Evolutionary conservation across 352 stramenopile species (phyloP).

Genomic region (Phytophthora pini): DNA sequence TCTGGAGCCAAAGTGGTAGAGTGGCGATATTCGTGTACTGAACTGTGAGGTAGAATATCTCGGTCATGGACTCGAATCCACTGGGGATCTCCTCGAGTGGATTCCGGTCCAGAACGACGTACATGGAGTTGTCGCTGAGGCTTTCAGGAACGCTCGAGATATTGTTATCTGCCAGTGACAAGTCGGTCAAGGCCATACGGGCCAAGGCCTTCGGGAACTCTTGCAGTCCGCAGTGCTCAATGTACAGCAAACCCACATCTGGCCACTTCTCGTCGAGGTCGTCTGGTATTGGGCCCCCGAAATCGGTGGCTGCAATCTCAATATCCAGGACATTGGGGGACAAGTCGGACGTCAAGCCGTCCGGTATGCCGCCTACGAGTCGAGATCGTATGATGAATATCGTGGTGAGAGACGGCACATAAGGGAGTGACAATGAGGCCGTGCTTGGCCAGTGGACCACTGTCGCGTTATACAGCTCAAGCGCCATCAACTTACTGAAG

Average conservation of each 20-base stretch:
- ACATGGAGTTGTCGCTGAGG: conserved; percentile 33
- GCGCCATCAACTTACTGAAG: conserved; percentile 40
- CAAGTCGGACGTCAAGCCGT: conserved; percentile 43
- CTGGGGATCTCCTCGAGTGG: conserved; percentile 23
- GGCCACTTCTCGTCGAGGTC: conserved; percentile 43
- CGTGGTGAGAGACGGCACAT: conserved; percentile 34
- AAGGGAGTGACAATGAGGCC: conserved; percentile 32
- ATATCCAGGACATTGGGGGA: conserved; percentile 41
- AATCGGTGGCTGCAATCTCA: conserved; percentile 36
- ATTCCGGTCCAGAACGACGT: conserved; percentile 50
- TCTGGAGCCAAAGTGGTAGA: conserved; percentile 26
- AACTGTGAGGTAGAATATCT: conserved; percentile 20
- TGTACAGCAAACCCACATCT: conserved; percentile 39
- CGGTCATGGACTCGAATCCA: conserved; percentile 5
- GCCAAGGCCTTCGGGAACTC: conserved; percentile 29
- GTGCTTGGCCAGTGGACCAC: conserved; percentile 36
- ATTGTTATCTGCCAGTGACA: conserved; percentile 51
- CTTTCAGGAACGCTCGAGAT: conserved; percentile 40
- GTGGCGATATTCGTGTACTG: conserved; percentile 22
- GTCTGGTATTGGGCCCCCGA: conserved; percentile 25
- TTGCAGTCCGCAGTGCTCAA: conserved; percentile 47
- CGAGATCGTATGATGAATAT: conserved; percentile 42
- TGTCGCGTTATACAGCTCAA: conserved; percentile 59
- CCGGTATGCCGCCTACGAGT: conserved; percentile 28
- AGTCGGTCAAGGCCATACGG: conserved; percentile 34